Base-by-base conservation (phyloP, 2,329 filamentous ascomycete genomes). In the Cryphonectria parasitica region DNA sequence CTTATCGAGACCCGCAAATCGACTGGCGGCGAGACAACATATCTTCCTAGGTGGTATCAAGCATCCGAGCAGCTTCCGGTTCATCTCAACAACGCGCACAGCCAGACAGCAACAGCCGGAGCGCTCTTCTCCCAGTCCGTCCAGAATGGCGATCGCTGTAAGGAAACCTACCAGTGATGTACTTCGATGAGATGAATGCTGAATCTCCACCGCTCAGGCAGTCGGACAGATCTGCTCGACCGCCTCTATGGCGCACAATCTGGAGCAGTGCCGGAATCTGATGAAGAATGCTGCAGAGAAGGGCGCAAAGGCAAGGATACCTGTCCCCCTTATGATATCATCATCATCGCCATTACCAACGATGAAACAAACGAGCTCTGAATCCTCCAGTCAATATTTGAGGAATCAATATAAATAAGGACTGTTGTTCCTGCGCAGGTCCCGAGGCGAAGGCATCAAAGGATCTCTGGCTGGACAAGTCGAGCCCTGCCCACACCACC, bases 211-310 rank as follows among this genome's bases (percentile, higher is more conserved):
- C 28, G 36, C 28, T 54, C 76, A 97, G 94, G 94, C 94, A 74
- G 86, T 97, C 62, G 95, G 94, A 45, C 95, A 98, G 82, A 89
- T 98, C 81, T 95, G 94, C 82, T 95, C 94, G 52, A 97, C 93
- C 71, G 86, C 90, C 72, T 92, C 88, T 74, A 90, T 96, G 84
- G 82, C 87, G 74, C 87, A 92, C 76, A 98, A 98, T 79, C 88
- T 98, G 61, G 84, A 88, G 65, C 92, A 95, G 80, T 97, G 94
- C 80, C 88, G 90, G 72, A 84, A 81, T 56, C 85, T 97, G 62
- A 86, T 96, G 69, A 85, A 85, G 70, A 92, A 91, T 78, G 94
- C 95, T 49, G 90, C 91, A 13, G 84, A 85, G 39, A 90, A 90
- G 69, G 93, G 93, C 61, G 95, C 95, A 69, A 92, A 94, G 85